phyloP scores from a whole-genome alignment of 1,139 yeast genomes.

The Sugiyamaella pinicola region DNA sequence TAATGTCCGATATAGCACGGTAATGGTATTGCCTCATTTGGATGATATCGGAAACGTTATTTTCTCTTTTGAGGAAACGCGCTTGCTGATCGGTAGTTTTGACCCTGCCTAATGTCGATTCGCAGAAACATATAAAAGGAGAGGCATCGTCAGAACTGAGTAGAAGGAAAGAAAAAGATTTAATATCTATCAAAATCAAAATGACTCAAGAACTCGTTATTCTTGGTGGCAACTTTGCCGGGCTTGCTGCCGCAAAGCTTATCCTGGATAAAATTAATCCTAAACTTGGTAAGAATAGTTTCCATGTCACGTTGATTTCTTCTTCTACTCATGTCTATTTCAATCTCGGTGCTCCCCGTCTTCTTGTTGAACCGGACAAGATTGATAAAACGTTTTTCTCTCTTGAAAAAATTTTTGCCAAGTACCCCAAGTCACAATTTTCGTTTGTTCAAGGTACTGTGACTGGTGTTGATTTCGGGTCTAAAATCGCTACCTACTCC shows the following conservation, averaged over 20 bases:
- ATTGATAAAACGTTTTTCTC: conserved; percentile 26
- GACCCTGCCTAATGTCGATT: neutral
- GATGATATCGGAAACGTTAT: neutral
- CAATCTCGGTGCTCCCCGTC: conserved; percentile 35
- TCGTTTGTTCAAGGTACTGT: conserved; percentile 41
- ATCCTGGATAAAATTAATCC: conserved; percentile 24
- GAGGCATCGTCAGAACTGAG: too few relatives aligned
- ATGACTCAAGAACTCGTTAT: conserved; percentile 30
- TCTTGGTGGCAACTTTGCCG: conserved; percentile 36
- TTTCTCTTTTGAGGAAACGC: neutral
- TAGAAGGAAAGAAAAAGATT: too few relatives aligned
- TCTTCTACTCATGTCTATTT: conserved; percentile 28
- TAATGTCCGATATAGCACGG: conserved; percentile 10
- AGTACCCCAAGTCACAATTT: conserved; percentile 25
- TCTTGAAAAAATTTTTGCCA: conserved; percentile 24
- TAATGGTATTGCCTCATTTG: neutral
- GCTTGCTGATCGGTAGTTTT: neutral
- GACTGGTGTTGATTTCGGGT: conserved; percentile 35
- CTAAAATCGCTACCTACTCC: conserved; percentile 37
- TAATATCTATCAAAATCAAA: neutral
- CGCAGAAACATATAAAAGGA: neutral
- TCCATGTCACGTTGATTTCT: conserved; percentile 29
- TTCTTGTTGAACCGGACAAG: conserved; percentile 31
- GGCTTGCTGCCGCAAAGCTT: conserved; percentile 26
- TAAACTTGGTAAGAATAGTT: conserved; percentile 12